phyloP scores from a whole-genome alignment of 2,329 filamentous ascomycete species.

The Fusarium incarnatum region DNA sequence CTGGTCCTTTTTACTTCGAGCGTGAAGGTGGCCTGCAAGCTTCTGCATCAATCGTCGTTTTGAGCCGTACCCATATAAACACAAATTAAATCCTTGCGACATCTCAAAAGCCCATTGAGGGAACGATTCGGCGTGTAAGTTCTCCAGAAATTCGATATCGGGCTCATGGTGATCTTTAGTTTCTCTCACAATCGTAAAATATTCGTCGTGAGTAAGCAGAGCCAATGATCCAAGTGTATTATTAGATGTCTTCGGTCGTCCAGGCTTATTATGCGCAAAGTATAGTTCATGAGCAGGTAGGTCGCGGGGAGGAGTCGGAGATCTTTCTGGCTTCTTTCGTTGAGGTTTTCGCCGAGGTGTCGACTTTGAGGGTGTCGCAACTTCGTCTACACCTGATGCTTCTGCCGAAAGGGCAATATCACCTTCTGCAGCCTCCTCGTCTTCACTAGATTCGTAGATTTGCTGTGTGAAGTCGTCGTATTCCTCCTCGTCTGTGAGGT shows the following conservation, averaged over 20 bases:
- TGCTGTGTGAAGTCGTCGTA: constrained; percentile 75
- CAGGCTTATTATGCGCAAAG: constrained; percentile 91
- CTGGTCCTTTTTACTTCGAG: constrained; percentile 47
- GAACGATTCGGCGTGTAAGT: constrained; percentile 83
- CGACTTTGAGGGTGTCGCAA: constrained; percentile 60
- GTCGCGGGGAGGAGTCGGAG: constrained; percentile 82
- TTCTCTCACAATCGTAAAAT: constrained; percentile 74
- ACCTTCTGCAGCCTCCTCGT: constrained; percentile 56
- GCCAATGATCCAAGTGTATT: constrained; percentile 81
- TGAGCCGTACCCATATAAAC: constrained; percentile 92
- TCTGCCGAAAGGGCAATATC: constrained; percentile 32
- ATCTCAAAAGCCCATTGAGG: constrained; percentile 95
- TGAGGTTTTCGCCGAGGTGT: constrained; percentile 47
- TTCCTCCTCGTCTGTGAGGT: constrained; percentile 78
- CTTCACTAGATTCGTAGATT: constrained; percentile 71
- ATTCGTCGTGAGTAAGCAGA: constrained; percentile 91
- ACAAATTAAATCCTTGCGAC: constrained; percentile 85
- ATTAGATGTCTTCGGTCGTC: constrained; percentile 84
- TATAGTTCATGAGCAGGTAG: constrained; percentile 91
- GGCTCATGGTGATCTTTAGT: constrained; percentile 75
- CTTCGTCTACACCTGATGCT: constrained; percentile 48
- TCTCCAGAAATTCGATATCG: constrained; percentile 77
- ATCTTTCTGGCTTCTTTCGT: constrained; percentile 58
- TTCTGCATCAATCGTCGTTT: constrained; percentile 80
- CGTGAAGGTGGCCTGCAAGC: constrained; percentile 78